Conservation (phyloP, 2,329 filamentous ascomycete species). For the Xylaria sp. region DNA sequence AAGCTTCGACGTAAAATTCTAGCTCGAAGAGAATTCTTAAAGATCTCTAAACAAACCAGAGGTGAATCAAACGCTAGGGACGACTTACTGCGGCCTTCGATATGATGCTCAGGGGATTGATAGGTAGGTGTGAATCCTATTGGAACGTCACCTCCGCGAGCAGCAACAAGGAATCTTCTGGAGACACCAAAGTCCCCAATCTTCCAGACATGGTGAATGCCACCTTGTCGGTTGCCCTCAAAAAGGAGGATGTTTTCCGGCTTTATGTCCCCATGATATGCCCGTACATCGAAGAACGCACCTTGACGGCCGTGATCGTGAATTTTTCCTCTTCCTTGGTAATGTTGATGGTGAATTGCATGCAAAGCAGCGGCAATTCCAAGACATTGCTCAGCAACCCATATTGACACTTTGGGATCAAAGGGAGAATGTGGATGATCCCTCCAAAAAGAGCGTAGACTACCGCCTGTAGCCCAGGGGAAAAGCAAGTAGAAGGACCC, state of each 20-base stretch:
- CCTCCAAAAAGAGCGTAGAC: conserved; percentile 1
- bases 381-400: background rate
- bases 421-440: background rate
- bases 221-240: conserved; percentile 3
- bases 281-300: background rate
- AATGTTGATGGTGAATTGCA: background rate
- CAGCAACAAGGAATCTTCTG: background rate
- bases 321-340: too few relatives aligned
- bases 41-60: background rate
- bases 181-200: conserved; percentile 14
- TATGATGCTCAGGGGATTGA: conserved; percentile 11
- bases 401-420: background rate
- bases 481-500: conserved; percentile 10
- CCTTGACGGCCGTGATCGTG: background rate
- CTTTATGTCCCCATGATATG: conserved; percentile 10
- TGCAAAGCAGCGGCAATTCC: background rate
- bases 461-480: conserved; percentile 5
- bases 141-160: background rate
- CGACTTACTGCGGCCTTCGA: conserved; percentile 11
- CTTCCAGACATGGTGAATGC: background rate
- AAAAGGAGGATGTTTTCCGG: conserved; percentile 13
- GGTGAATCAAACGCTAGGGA: background rate
- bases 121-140: conserved; percentile 1
- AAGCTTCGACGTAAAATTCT: background rate
- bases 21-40: background rate